A percentile compares a stretch with the other conserved stretches of the same genome.
These are phyloP conservation scores for Rhodomyrtus psidioides DNA, from an alignment of 441 rosid genomes.

Conservation along the genomic window DNA sequence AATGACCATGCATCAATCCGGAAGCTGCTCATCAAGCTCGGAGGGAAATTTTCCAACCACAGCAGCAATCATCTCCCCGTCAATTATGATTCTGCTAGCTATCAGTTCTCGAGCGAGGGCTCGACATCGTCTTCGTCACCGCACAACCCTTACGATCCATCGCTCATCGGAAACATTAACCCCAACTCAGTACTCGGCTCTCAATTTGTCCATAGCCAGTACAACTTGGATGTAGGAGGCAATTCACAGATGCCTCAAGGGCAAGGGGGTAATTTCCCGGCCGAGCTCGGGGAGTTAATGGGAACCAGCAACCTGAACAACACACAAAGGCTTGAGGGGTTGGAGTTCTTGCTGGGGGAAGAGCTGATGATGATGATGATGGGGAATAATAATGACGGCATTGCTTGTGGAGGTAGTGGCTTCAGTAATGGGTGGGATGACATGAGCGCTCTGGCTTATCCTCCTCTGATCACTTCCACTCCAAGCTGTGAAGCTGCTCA, in stretches of 20 bases:
- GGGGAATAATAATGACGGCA: neutral
- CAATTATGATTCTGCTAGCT: neutral
- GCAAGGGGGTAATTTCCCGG: constrained; percentile 12
- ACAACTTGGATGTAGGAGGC: constrained; percentile 6
- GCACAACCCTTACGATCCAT: constrained; percentile 1
- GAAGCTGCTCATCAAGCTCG: constrained; percentile 49
- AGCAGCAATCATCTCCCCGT: neutral
- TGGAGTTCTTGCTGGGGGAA: constrained; percentile 35
- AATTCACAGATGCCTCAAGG: constrained; percentile 18
- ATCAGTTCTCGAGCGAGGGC: constrained; percentile 15
- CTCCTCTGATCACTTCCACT: neutral
- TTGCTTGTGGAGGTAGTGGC: neutral
- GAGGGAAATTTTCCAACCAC: constrained; percentile 37
- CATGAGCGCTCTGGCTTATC: constrained; percentile 12
- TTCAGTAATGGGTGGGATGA: constrained; percentile 15
- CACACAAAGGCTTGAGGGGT: constrained; percentile 28
- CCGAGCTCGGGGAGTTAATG: constrained; percentile 19
- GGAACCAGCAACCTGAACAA: constrained; percentile 3
- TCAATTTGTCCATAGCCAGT: constrained; percentile 16
- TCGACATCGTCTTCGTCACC: constrained; percentile 6
- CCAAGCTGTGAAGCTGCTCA: constrained; percentile 19
- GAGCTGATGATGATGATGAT: constrained; percentile 4
- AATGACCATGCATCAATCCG: constrained; percentile 40
- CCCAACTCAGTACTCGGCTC: neutral
- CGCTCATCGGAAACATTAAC: neutral